phyloP scores from a whole-genome alignment of 371 early-diverging fungal genomes.

The Mucor indicus region DNA sequence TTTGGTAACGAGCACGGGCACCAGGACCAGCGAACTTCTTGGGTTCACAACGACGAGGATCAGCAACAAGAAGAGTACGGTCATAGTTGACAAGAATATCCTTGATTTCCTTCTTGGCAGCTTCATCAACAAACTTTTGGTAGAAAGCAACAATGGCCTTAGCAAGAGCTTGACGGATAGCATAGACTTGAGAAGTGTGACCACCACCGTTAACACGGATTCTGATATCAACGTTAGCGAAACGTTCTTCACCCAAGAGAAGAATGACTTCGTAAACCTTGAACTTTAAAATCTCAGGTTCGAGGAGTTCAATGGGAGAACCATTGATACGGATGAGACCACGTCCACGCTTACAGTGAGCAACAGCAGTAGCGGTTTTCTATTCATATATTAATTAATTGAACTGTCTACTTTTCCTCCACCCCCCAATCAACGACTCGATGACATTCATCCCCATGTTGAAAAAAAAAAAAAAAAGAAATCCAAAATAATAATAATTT shows the following conservation, averaged over 20 bases:
- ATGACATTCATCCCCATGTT: not conserved
- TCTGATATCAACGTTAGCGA: slow-evolving; percentile 96
- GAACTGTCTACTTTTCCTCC: not conserved
- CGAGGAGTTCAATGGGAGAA: slow-evolving; percentile 93
- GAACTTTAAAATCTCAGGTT: slow-evolving; percentile 95
- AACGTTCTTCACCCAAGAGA: slow-evolving; percentile 95
- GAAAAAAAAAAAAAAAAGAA: too few relatives aligned
- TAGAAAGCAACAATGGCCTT: slow-evolving; percentile 99
- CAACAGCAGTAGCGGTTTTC: slow-evolving; percentile 99
- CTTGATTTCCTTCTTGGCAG: slow-evolving; percentile 99
- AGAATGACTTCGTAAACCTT: slow-evolving; percentile 99
- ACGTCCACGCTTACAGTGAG: slow-evolving; percentile 96
- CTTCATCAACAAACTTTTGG: slow-evolving; percentile 99
- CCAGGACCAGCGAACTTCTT: slow-evolving; percentile 99
- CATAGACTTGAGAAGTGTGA: slow-evolving; percentile 96
- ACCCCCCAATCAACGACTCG: not conserved
- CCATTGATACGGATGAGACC: slow-evolving; percentile 96
- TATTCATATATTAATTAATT: slow-evolving; percentile 22
- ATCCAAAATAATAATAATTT: too few relatives aligned
- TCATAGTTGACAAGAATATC: slow-evolving; percentile 95
- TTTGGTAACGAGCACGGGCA: slow-evolving; percentile 99
- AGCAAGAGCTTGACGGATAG: slow-evolving; percentile 99
- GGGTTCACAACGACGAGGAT: slow-evolving; percentile 99
- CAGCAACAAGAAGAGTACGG: slow-evolving; percentile 98
- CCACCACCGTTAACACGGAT: slow-evolving; percentile 99